Percentiles rank a stretch among this genome's conserved stretches.
Evolutionary conservation across 768 basidiomycete species (phyloP).

Genomic region (Panaeolus papilionaceus): DNA sequence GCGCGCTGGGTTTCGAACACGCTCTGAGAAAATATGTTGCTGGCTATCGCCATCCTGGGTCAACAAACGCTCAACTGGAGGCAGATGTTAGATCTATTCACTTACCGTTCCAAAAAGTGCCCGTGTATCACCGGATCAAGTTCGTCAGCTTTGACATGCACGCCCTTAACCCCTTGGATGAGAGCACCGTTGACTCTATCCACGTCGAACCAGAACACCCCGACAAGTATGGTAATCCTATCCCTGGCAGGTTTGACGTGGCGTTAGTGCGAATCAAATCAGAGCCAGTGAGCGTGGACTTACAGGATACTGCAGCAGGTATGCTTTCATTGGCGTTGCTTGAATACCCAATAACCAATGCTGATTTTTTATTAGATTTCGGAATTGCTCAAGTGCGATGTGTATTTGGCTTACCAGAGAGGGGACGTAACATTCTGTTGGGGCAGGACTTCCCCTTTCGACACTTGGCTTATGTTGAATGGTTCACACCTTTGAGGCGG

Average conservation of each 20-base stretch:
- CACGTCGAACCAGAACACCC: slow-evolving; percentile 34
- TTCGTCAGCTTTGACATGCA: slow-evolving; percentile 32
- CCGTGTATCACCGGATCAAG: slow-evolving; percentile 43
- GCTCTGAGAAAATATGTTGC: not conserved
- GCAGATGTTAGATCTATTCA: slow-evolving; percentile 16
- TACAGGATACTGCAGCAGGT: slow-evolving; percentile 3
- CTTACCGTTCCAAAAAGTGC: slow-evolving; percentile 33
- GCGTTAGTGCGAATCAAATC: slow-evolving; percentile 11
- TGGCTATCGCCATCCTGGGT: slow-evolving; percentile 23
- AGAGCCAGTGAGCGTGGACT: slow-evolving; percentile 1
- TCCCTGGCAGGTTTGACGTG: slow-evolving; percentile 27
- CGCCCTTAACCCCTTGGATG: slow-evolving; percentile 14
- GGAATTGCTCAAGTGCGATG: slow-evolving; percentile 17
- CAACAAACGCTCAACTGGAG: slow-evolving; percentile 25
- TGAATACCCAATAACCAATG: not conserved
- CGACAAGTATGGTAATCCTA: slow-evolving; percentile 20
- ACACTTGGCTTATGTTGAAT: slow-evolving; percentile 18
- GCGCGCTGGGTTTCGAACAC: not conserved
- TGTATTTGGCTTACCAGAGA: slow-evolving; percentile 5
- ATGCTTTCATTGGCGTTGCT: not conserved
- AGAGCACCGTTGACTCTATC: slow-evolving; percentile 33
- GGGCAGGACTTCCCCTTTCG: not conserved
- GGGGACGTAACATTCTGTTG: slow-evolving; percentile 8
- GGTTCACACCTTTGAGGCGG: slow-evolving; percentile 13
- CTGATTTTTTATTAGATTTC: slow-evolving; percentile 1